phyloP scores from a whole-genome alignment of 169 alveolate genomes.

The Blepharisma undulans region DNA sequence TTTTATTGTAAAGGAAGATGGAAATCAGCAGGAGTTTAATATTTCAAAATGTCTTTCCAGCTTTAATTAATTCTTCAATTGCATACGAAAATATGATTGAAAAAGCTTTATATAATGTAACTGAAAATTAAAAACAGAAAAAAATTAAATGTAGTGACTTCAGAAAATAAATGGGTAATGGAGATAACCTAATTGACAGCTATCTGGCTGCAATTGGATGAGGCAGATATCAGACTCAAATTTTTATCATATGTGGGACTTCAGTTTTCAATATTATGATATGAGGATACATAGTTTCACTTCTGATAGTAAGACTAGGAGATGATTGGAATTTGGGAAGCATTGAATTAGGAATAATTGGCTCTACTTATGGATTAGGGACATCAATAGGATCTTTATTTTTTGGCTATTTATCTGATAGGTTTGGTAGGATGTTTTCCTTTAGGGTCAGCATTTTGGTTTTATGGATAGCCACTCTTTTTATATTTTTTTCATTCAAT shows the following conservation, averaged over 20 bases:
- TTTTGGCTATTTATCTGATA: conserved; percentile 2
- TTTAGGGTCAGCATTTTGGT: not conserved
- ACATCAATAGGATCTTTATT: not conserved
- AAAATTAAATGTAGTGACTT: no score
- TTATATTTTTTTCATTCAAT: not conserved
- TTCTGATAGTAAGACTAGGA: not conserved
- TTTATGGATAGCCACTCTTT: not conserved
- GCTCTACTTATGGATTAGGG: not conserved
- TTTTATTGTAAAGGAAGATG: conserved; percentile 67
- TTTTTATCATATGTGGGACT: not conserved
- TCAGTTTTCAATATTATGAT: not conserved
- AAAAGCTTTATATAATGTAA: no score
- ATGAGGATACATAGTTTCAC: not conserved
- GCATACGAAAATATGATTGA: no score
- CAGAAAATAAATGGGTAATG: not conserved
- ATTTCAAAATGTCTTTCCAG: conserved; percentile 62
- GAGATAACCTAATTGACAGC: not conserved
- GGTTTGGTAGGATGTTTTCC: not conserved
- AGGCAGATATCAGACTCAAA: not conserved
- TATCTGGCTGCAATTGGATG: not conserved
- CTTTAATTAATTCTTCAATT: not conserved
- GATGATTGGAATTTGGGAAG: not conserved
- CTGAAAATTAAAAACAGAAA: no score
- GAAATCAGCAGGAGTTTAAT: conserved; percentile 64
- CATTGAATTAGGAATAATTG: not conserved